A percentile compares a stretch with the other conserved stretches of the same genome.
Evolutionary conservation across 345 rosid species (phyloP).

Genomic region (Linum tenue): DNA sequence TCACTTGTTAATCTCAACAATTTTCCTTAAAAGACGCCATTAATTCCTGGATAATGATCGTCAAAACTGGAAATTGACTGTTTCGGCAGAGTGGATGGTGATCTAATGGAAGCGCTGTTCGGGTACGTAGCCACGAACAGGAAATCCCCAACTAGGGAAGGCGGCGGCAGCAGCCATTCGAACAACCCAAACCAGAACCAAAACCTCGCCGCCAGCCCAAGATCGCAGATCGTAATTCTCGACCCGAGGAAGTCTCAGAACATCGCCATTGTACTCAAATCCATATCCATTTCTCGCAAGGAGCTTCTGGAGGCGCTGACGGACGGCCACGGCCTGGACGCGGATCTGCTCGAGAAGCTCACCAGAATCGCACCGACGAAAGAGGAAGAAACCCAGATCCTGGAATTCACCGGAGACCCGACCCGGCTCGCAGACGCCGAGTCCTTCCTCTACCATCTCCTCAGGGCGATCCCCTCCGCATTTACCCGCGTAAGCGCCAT

Average conservation of each 20-base stretch:
- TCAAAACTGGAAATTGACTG: no score
- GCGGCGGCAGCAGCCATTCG: not conserved
- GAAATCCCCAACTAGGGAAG: slow-evolving; percentile 27
- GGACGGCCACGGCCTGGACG: slow-evolving; percentile 45
- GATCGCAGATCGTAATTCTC: slow-evolving; percentile 44
- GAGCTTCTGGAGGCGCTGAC: slow-evolving; percentile 49
- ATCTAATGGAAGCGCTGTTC: slow-evolving; percentile 88
- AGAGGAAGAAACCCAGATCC: slow-evolving; percentile 55
- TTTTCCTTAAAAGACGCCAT: not conserved
- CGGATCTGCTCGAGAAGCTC: slow-evolving; percentile 67
- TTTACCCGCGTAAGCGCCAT: slow-evolving; percentile 53
- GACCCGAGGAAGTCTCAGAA: slow-evolving; percentile 78
- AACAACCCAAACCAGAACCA: slow-evolving; percentile 16
- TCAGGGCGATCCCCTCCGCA: slow-evolving; percentile 62
- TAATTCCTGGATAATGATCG: no score
- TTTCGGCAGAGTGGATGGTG: slow-evolving; percentile 56
- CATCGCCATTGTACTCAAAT: slow-evolving; percentile 63
- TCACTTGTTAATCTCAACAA: not conserved
- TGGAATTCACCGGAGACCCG: slow-evolving; percentile 46
- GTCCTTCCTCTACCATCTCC: slow-evolving; percentile 56
- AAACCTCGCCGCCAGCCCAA: slow-evolving; percentile 9
- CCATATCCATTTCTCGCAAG: slow-evolving; percentile 42
- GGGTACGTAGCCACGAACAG: slow-evolving; percentile 54
- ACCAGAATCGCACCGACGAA: slow-evolving; percentile 52
- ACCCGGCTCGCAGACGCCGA: slow-evolving; percentile 61